phyloP scores from a whole-genome alignment of 768 basidiomycete genomes.

The Suillus weaverae region DNA sequence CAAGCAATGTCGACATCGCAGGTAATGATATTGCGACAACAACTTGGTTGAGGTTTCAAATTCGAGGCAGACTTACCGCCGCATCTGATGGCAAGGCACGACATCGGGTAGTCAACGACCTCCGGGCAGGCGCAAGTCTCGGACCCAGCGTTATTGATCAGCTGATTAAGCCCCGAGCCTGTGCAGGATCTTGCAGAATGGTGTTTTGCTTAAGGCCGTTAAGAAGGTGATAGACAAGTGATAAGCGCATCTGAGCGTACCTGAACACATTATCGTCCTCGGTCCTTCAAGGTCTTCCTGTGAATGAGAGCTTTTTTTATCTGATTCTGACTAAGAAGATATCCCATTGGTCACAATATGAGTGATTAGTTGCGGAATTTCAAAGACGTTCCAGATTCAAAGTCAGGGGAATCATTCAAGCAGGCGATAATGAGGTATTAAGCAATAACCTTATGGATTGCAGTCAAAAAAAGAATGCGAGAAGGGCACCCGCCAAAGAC shows the following conservation, averaged over 20 bases:
- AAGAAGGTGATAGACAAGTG: constrained; percentile 8
- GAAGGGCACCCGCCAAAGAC: no score
- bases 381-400: neutral
- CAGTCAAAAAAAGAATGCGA: no score
- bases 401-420: neutral
- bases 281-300: neutral
- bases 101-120: neutral
- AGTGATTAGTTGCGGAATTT: neutral
- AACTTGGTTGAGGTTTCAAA: neutral
- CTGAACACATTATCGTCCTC: neutral
- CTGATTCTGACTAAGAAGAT: neutral
- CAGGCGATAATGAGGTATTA: neutral
- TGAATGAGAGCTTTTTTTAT: neutral
- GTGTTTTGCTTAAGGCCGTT: constrained; percentile 4
- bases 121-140: neutral
- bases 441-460: neutral
- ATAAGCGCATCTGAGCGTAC: constrained; percentile 3
- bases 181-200: neutral
- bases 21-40: neutral
- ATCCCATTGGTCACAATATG: no score
- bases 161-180: neutral
- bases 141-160: neutral
- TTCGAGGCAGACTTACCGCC: neutral
- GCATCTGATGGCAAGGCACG: neutral
- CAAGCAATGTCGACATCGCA: neutral